Evolutionary conservation across 2,329 filamentous ascomycete species (phyloP).

Genomic region (Trichoderma citrinoviride): DNA sequence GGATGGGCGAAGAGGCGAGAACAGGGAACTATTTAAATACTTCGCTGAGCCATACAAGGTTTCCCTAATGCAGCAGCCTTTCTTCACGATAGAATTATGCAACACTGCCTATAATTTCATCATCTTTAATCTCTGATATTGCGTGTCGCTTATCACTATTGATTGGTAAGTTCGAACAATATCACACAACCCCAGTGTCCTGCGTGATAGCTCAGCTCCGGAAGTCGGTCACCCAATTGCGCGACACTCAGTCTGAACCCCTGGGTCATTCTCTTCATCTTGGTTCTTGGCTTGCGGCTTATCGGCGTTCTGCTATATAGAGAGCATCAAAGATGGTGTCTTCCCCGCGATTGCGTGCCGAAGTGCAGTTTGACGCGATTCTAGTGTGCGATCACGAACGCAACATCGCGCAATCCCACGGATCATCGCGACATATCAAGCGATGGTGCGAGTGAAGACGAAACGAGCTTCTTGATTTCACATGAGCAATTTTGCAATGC

Average conservation of each 20-base stretch:
- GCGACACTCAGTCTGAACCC: not conserved
- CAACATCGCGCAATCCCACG: slow-evolving; percentile 5
- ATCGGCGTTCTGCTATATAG: not conserved
- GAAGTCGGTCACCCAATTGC: slow-evolving; percentile 1
- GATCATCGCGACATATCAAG: slow-evolving; percentile 4
- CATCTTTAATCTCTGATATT: not conserved
- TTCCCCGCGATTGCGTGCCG: slow-evolving; percentile 21
- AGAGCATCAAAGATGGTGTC: not conserved
- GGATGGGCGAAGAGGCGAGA: not conserved
- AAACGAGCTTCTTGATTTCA: too few relatives aligned
- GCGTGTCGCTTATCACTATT: not conserved
- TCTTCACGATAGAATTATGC: not conserved
- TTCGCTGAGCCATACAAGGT: not conserved
- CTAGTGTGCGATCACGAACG: slow-evolving; percentile 2
- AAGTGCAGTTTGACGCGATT: slow-evolving; percentile 15
- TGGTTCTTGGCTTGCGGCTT: not conserved
- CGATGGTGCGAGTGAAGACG: too few relatives aligned
- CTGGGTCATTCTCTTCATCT: not conserved
- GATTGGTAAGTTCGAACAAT: slow-evolving; percentile 12
- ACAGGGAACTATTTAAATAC: not conserved
- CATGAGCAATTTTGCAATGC: too few relatives aligned
- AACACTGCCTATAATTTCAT: slow-evolving; percentile 18
- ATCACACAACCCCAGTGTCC: not conserved
- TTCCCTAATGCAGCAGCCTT: not conserved
- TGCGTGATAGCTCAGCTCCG: not conserved